phyloP scores from a whole-genome alignment of 2,329 filamentous ascomycete genomes.

The Exserohilum rostratum region DNA sequence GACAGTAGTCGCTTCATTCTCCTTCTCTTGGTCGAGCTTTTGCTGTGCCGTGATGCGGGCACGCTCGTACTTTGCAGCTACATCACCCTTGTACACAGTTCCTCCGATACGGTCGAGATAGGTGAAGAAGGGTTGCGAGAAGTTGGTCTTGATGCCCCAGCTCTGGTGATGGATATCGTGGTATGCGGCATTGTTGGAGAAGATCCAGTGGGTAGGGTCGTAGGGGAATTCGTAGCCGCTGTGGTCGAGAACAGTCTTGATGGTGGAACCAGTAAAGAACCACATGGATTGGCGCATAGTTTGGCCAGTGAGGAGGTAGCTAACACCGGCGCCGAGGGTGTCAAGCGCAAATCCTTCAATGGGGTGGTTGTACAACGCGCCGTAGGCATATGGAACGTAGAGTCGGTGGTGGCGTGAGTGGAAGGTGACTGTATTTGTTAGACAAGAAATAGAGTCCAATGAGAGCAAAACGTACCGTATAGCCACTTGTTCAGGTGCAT shows the following conservation, averaged over 20 bases:
- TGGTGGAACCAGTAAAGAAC: slow-evolving; percentile 86
- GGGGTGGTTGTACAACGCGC: slow-evolving; percentile 95
- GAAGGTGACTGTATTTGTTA: slow-evolving; percentile 69
- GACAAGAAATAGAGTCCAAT: not conserved
- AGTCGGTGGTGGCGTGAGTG: slow-evolving; percentile 95
- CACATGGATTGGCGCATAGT: slow-evolving; percentile 83
- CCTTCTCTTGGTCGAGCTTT: slow-evolving; percentile 59
- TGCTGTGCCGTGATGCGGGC: slow-evolving; percentile 62
- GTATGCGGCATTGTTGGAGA: slow-evolving; percentile 93
- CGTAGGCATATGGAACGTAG: slow-evolving; percentile 97
- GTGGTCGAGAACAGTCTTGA: slow-evolving; percentile 98
- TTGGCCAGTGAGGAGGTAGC: slow-evolving; percentile 81
- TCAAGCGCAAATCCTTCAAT: slow-evolving; percentile 93
- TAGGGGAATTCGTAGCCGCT: slow-evolving; percentile 95
- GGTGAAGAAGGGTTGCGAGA: slow-evolving; percentile 89
- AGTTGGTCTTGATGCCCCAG: slow-evolving; percentile 98
- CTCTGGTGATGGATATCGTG: slow-evolving; percentile 99
- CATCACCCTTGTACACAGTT: slow-evolving; percentile 78
- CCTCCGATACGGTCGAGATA: slow-evolving; percentile 87
- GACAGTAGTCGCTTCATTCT: slow-evolving; percentile 30
- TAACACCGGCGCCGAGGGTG: slow-evolving; percentile 83
- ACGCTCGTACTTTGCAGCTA: slow-evolving; percentile 64
- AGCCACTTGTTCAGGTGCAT: slow-evolving; percentile 99
- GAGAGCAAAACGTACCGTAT: slow-evolving; percentile 71
- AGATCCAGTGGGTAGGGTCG: slow-evolving; percentile 90